Base-by-base conservation (phyloP, 1,284 basidiomycete genomes). In the Ceratobasidium sp. region DNA sequence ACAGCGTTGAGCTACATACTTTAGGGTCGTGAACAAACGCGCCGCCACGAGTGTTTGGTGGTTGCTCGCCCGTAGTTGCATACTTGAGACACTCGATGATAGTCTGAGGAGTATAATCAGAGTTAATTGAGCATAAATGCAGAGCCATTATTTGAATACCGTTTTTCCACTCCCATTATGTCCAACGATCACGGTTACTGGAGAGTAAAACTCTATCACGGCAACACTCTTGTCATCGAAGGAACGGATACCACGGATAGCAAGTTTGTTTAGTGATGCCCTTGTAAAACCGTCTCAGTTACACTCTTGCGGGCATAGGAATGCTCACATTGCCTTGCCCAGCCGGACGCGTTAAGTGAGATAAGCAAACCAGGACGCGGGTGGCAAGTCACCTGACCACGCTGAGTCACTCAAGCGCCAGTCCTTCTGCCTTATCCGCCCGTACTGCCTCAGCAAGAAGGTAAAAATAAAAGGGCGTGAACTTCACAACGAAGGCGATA, bases 41-140 rank as follows among this genome's bases (percentile, higher is more conserved):
- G 42, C 98, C 98, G 40, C 97, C 97, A 81, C 97, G 97, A 44
- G 97, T 97, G 84, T 98, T 98, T 0, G 98, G 96, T 0, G 98
- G 98, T 82, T 99, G 92, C 85, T 99, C 97, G 46, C 98, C 98
- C 0, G 98, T 99, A 0, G 97, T 98, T 4, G 96, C 96, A 85
- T 99, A 99, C 87, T 99, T 99, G 84, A 99, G 91, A 86, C 97
- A 99, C 88, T 99, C 98, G 85, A 99, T 99, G 84, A 99, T 95
- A 1, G 97, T 99, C 83, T 91, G 81, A 12, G 40, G 13, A 67
- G 33, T 56, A 28, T 40, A 56, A 53, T 70, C 67, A 55, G 13
- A 23, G 23, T 28, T 56, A 6, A 44, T 51, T 69, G 20, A 63
- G 39, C 10, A 33, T 20, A 1, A 26, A 61, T 49, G 61, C 28